Base-by-base conservation (phyloP, 2,329 filamentous ascomycete species). In the Claviceps sp. region DNA sequence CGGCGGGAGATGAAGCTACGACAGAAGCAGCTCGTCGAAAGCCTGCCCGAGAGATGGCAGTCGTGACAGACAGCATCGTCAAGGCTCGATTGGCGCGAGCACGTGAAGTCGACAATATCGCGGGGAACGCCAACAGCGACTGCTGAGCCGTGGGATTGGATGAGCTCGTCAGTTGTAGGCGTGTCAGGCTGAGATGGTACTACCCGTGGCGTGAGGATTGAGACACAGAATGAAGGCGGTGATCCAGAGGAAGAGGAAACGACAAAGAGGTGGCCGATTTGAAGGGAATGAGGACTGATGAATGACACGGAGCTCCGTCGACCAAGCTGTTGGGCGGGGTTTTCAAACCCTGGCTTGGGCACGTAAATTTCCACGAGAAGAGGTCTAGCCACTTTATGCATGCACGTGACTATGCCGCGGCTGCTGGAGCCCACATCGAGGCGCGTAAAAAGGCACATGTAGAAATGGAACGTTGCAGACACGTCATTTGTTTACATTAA, bases 41-140 rank as follows among this genome's bases (percentile, higher is more conserved):
- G 39, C 39, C 30, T 16, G 45, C 45, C 39, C 50, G 39, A 6
- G 34, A 13, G 4, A 30, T 34, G 30, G 39, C 45, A 14, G 45
- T 6, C 38, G 51, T 49, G 34, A 47, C 45, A 34, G 51, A 52
- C 51, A 52, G 47, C 51, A 52, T 52, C 30, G 30, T 47, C 24
- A 14, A 34, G 30, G 30, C 3, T 34, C 30, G 30, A 34, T 34
- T 11, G 30, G 30, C 30, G 30, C 30, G 10, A 34, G 30, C 10
- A 11, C 10, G 10, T 41, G 40, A 17, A 17, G 40, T n/a, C 40
- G 40, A 11, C 14, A 17, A 41, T 41, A 19, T 41, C 16, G 16
- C 16, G 17, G 40, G 40, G 7, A 17, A 34, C 30, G 30, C 30
- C 30, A 34, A 34, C 30, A 34, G 30, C 30, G 30, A 34, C 30